A percentile compares a stretch with the other conserved stretches of the same genome.
Evolutionary conservation across 2,329 filamentous ascomycete species (phyloP).

Genomic region (Teratosphaeriaceae sp.): DNA sequence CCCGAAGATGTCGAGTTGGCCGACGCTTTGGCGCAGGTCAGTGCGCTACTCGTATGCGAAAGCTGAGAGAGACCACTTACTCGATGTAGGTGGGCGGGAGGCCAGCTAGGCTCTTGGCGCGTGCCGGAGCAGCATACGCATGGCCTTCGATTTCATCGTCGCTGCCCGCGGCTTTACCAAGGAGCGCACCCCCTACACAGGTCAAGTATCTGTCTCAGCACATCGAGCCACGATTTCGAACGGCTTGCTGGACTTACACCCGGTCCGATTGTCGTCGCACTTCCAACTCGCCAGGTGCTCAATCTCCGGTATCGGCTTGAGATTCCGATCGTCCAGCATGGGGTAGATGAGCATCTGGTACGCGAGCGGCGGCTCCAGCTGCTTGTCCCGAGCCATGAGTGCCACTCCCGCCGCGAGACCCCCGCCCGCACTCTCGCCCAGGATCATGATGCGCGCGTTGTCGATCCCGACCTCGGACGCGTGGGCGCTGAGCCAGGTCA

Average conservation of each 20-base stretch:
- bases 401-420: constrained; percentile 13
- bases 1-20: constrained; percentile 38
- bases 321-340: constrained; percentile 42
- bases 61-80: too few species aligned
- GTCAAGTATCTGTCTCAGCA: constrained; percentile 19
- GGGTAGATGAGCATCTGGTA: constrained; percentile 39
- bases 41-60: too few species aligned
- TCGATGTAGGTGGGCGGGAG: constrained; percentile 42
- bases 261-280: constrained; percentile 32
- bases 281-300: constrained; percentile 32
- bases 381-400: constrained; percentile 18
- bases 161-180: constrained; percentile 20
- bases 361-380: constrained; percentile 10
- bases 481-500: background rate
- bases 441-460: background rate
- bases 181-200: constrained; percentile 27
- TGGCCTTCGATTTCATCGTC: constrained; percentile 12
- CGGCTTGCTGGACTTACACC: constrained; percentile 5
- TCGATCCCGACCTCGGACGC: constrained; percentile 5
- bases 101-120: constrained; percentile 19
- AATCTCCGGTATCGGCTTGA: constrained; percentile 28
- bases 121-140: constrained; percentile 18
- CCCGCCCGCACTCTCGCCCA: constrained; percentile 8
- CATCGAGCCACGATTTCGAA: background rate
- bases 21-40: constrained; percentile 17